Conservation (phyloP, 208 protist species). For the Naegleria lovaniensis region DNA sequence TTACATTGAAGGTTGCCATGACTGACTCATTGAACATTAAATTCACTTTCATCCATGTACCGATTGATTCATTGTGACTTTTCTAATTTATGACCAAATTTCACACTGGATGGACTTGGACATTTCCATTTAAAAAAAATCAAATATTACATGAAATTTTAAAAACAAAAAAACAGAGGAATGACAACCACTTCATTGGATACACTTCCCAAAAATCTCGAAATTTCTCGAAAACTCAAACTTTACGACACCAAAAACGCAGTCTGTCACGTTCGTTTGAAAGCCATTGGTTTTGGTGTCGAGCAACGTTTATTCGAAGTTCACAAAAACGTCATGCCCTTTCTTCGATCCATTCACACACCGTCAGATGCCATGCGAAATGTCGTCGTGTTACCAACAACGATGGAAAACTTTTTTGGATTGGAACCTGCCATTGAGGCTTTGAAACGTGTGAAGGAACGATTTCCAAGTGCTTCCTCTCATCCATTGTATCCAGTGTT, state of each 20-base stretch:
- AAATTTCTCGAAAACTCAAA: background rate
- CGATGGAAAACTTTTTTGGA: background rate
- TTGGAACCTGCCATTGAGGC: background rate
- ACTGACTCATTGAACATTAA: too few species aligned
- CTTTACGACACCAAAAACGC: constrained; percentile 6
- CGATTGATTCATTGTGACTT: too few species aligned
- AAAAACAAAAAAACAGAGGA: constrained; percentile 9
- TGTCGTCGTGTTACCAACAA: background rate
- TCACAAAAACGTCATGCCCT: background rate
- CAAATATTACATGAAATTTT: too few species aligned
- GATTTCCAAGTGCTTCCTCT: background rate
- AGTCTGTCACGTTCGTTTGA: background rate
- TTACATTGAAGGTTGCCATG: too few species aligned
- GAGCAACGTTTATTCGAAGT: background rate
- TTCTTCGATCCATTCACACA: background rate
- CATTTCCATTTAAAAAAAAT: too few species aligned
- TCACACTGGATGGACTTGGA: too few species aligned
- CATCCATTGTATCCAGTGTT: background rate
- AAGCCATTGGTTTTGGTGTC: background rate
- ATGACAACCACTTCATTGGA: background rate
- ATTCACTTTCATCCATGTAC: too few species aligned
- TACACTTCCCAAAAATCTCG: background rate
- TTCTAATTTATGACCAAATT: too few species aligned
- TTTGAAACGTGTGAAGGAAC: background rate
- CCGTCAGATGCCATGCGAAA: background rate